Evolutionary conservation across 2,329 filamentous ascomycete species (phyloP), one percentile per base, ranked within the genome.

Genomic region (Exophiala calicioides): DNA sequence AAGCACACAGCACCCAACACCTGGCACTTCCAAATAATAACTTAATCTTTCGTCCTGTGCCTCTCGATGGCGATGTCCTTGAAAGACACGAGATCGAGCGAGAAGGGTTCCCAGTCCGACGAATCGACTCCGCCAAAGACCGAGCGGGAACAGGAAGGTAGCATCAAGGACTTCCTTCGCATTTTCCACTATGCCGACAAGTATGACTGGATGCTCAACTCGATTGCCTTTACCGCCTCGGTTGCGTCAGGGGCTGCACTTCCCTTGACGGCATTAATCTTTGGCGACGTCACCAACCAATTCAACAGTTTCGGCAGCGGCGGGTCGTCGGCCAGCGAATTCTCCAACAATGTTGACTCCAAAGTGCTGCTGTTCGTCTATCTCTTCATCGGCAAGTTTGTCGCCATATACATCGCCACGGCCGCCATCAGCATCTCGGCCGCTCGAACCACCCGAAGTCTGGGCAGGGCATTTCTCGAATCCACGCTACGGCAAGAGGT

Each of bases 221-320:
- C 21, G 10, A 41, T 50, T 9, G 57, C 55, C n/a, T 23, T 48
- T 33, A 21, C 46, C 24, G 49, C 40, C 23, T 55, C 60, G n/a
- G 52, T 62, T 7, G 59, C 50, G 2, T 60, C 59, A 7, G 62
- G 62, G 5, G 52, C 57, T 5, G 50, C 57, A 3, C 49, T 68
- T 42, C 62, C 67, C 2, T 47, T 69, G 41, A 60, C 71, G 59
- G 68, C 66, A 36, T 52, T 71, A 19, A 60, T 71, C 9, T 65
- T 71, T 34, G 68, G 68, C 52, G 47, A 47, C 36, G 58, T 59
- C 35, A 44, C 60, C 50, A 35, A 57, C 21, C 54, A 61, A 13
- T 63, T 66, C 34, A 65, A 58, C 8, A 50, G 56, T 10, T 61
- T 59, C 47, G 42, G 55, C 32, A 37, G 47, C 19, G 39, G 33